Base-by-base conservation (phyloP, 257 asterid genomes). In the Ilex aquifolium region DNA sequence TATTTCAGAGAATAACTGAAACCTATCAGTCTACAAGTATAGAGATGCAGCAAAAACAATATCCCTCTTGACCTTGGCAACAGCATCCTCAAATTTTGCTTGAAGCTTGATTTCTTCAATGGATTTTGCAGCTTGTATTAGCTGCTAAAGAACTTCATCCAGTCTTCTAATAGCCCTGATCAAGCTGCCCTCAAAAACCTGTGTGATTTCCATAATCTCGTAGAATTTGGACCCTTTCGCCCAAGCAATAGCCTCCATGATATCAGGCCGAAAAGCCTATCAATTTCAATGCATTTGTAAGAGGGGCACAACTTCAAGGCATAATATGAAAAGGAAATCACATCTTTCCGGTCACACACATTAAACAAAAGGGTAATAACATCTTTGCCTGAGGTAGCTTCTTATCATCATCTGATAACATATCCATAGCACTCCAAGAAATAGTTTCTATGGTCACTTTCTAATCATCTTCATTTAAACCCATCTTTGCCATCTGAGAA, bases 391-490 rank as follows among this genome's bases (percentile, higher is more conserved):
- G 97, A 6, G 99, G 99, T 70, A 93, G 68, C 75, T 87, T 89
- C 69, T 87, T 93, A 71, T 93, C 99, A 79, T 93, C 99, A 66
- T 89, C 99, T 14, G 99, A 93, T 70, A 93, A 80, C 88, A 89
- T 89, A 79, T 93, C 97, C 99, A 93, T 93, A 61, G 99, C 99
- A 81, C 96, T 89, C 99, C 99, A 89, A 82, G 89, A 93, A 50
- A 93, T 93, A 49, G 84, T 93, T 73, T 93, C 99, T 12, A 74
- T 71, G 72, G 78, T 89, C 68, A 74, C 86, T 78, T 93, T 93
- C 84, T 93, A 97, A 72, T 89, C 88, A 15, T 93, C 99, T 65
- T 70, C 69, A 56, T 80, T 89, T 61, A 93, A 74, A 85, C 89
- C 99, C 97, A 93, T 64, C 77, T 88, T 90, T 55, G 99, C 88